Percentiles rank a stretch among this genome's conserved stretches.
Evolutionary conservation across 257 asterid species (phyloP).

Genomic region (Rubia yunnanensis): DNA sequence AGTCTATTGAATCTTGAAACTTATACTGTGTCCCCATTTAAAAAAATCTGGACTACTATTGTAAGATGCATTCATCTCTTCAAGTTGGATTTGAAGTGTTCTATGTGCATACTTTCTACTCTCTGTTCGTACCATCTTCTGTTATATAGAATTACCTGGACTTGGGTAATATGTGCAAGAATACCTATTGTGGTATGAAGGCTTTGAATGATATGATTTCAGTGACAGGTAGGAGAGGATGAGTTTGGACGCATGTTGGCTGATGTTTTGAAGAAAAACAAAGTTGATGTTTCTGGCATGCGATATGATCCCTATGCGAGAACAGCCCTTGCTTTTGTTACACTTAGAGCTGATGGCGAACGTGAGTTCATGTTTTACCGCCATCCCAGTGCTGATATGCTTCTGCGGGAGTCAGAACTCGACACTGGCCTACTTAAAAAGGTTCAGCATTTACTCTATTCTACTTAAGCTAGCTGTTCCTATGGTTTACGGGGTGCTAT

Average conservation of each 20-base stretch:
- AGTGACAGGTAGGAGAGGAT: slow-evolving; percentile 74
- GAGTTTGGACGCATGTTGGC: slow-evolving; percentile 87
- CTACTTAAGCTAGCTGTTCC: slow-evolving; percentile 4
- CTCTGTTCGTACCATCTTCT: neutral
- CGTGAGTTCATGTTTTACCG: slow-evolving; percentile 92
- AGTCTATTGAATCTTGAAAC: neutral
- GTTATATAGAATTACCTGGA: neutral
- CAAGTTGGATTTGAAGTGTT: neutral
- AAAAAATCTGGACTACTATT: neutral
- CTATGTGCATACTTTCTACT: neutral
- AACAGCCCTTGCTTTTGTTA: slow-evolving; percentile 82
- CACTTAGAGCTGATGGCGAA: slow-evolving; percentile 84
- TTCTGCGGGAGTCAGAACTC: slow-evolving; percentile 63
- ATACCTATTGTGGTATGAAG: slow-evolving; percentile 4
- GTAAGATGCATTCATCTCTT: neutral
- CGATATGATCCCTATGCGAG: slow-evolving; percentile 71
- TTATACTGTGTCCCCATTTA: neutral
- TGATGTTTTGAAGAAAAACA: slow-evolving; percentile 60
- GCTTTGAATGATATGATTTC: slow-evolving; percentile 6
- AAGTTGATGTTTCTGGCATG: slow-evolving; percentile 71
- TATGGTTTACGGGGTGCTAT: slow-evolving; percentile 12
- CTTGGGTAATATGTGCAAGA: neutral
- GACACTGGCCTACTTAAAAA: slow-evolving; percentile 54
- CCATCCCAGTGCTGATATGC: slow-evolving; percentile 94
- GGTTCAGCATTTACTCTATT: slow-evolving; percentile 29